Conservation (phyloP, 1,139 yeast genomes). For the Hyphopichia pseudoburtonii region DNA sequence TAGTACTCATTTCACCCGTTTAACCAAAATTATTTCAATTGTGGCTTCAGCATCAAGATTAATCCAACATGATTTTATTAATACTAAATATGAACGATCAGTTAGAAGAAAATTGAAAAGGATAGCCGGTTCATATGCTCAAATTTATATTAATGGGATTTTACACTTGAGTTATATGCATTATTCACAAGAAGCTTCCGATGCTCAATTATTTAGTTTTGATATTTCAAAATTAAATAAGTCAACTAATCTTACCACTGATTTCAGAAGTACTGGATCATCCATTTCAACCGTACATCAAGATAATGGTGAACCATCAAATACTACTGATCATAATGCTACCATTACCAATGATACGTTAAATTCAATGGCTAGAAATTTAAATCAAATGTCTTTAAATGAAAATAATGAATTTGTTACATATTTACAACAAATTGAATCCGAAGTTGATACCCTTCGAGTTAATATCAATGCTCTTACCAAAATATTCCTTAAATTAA, state of each 20-base stretch:
- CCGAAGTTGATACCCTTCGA: slow-evolving; percentile 35
- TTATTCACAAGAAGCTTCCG: slow-evolving; percentile 22
- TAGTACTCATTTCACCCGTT: slow-evolving; percentile 48
- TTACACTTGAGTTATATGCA: slow-evolving; percentile 49
- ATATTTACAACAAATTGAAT: slow-evolving; percentile 37
- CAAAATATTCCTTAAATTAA: slow-evolving; percentile 29
- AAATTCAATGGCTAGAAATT: slow-evolving; percentile 1
- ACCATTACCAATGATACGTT: slow-evolving; percentile 1
- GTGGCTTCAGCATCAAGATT: slow-evolving; percentile 54
- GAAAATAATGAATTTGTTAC: slow-evolving; percentile 14
- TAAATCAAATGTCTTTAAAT: slow-evolving; percentile 4
- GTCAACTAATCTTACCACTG: slow-evolving; percentile 19
- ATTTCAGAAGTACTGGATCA: slow-evolving; percentile 20
- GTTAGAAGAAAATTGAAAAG: slow-evolving; percentile 50
- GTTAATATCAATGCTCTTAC: slow-evolving; percentile 29
- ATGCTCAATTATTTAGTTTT: slow-evolving; percentile 31
- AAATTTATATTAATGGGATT: slow-evolving; percentile 59
- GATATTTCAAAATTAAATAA: slow-evolving; percentile 34
- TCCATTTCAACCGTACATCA: slow-evolving; percentile 27
- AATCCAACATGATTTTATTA: slow-evolving; percentile 48
- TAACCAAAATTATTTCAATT: slow-evolving; percentile 48
- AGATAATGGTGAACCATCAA: slow-evolving; percentile 12
- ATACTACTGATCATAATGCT: not conserved
- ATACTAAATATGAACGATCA: slow-evolving; percentile 43
- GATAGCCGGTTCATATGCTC: slow-evolving; percentile 54